phyloP scores from a whole-genome alignment of 345 rosid genomes.

The Gynandropsis gynandra region DNA sequence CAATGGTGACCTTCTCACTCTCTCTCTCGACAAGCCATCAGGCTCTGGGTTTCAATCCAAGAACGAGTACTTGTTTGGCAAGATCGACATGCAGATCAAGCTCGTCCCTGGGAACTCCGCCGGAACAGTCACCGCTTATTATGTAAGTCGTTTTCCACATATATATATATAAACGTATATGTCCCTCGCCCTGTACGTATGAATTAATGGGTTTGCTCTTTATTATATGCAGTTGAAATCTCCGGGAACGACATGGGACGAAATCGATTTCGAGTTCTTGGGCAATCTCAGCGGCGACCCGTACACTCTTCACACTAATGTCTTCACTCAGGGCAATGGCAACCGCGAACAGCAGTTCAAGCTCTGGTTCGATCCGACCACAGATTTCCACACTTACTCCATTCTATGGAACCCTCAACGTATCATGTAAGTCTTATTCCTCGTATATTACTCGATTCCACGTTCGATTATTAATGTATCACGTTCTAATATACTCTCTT shows the following conservation, averaged over 20 bases:
- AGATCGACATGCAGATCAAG: slow-evolving; percentile 48
- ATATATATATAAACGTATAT: too few species aligned
- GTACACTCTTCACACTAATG: slow-evolving; percentile 57
- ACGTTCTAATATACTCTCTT: not conserved
- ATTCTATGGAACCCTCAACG: slow-evolving; percentile 53
- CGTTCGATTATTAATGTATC: not conserved
- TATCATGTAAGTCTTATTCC: slow-evolving; percentile 30
- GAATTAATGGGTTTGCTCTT: not conserved
- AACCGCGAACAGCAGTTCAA: slow-evolving; percentile 59
- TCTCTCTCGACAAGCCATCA: slow-evolving; percentile 25
- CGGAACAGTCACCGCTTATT: slow-evolving; percentile 51
- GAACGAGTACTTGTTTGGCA: slow-evolving; percentile 36
- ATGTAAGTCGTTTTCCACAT: slow-evolving; percentile 25
- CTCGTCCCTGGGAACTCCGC: slow-evolving; percentile 58
- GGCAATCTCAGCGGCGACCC: slow-evolving; percentile 64
- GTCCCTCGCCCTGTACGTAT: too few species aligned
- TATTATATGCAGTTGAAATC: slow-evolving; percentile 38
- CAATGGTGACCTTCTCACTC: slow-evolving; percentile 32
- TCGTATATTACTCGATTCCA: not conserved
- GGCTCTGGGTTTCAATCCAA: slow-evolving; percentile 33
- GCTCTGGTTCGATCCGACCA: slow-evolving; percentile 58
- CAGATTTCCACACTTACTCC: slow-evolving; percentile 53
- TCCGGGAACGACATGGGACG: slow-evolving; percentile 62
- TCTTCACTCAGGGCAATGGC: slow-evolving; percentile 50
- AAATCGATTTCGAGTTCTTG: slow-evolving; percentile 59